Evolutionary conservation across 108 stramenopile genomes (phyloP).

Genomic region (Cyclotella distinguenda): DNA sequence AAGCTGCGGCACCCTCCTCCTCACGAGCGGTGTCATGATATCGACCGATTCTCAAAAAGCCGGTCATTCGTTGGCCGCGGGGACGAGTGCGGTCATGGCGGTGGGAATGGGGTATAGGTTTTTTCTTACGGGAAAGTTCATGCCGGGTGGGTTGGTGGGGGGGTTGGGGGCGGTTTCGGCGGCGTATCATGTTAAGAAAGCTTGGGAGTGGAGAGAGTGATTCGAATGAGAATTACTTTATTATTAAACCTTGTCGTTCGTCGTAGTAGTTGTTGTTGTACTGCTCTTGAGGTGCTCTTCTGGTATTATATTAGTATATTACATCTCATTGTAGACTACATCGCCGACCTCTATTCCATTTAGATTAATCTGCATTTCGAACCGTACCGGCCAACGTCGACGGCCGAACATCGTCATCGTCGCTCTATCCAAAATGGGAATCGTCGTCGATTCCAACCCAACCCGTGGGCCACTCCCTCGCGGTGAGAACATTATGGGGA

Average conservation of each 20-base stretch:
- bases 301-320: too few relatives aligned
- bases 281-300: background rate
- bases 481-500: constrained; percentile 32
- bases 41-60: constrained; percentile 56
- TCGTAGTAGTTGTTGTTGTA: background rate
- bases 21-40: constrained; percentile 74
- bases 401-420: too few relatives aligned
- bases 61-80: constrained; percentile 73
- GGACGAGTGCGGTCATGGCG: constrained; percentile 55
- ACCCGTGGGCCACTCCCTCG: constrained; percentile 50
- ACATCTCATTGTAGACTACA: background rate
- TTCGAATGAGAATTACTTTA: too few relatives aligned
- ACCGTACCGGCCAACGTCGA: too few relatives aligned
- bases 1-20: constrained; percentile 55
- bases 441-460: constrained; percentile 81
- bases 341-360: background rate
- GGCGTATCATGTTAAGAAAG: constrained; percentile 46
- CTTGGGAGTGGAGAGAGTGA: constrained; percentile 46
- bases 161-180: constrained; percentile 21
- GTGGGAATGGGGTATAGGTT: constrained; percentile 74
- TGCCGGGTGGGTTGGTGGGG: constrained; percentile 63
- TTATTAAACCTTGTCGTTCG: background rate
- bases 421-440: too few relatives aligned
- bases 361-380: too few relatives aligned
- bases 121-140: constrained; percentile 69